phyloP scores from a whole-genome alignment of 768 basidiomycete genomes.

The Rhizopogon vesiculosus region DNA sequence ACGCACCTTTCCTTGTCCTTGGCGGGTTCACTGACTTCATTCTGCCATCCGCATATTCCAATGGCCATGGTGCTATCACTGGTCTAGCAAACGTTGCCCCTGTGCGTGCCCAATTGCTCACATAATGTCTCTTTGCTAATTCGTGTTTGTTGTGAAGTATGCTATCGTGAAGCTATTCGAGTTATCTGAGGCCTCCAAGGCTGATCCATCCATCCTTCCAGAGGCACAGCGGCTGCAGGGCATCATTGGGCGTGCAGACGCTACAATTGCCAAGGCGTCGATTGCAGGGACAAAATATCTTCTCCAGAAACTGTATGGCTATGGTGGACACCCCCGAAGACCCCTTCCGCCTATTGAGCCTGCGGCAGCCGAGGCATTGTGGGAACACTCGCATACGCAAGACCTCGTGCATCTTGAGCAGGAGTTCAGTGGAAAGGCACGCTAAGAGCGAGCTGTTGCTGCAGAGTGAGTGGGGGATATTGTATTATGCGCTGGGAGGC shows the following conservation, averaged over 20 bases:
- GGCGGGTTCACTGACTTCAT: slow-evolving; percentile 87
- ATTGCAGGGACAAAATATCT: slow-evolving; percentile 84
- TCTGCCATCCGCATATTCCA: slow-evolving; percentile 63
- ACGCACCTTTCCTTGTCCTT: slow-evolving; percentile 75
- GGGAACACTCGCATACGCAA: slow-evolving; percentile 68
- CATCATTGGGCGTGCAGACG: slow-evolving; percentile 77
- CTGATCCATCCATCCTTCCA: slow-evolving; percentile 51
- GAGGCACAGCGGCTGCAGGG: slow-evolving; percentile 77
- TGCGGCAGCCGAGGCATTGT: slow-evolving; percentile 53
- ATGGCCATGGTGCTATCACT: slow-evolving; percentile 86
- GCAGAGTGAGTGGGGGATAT: neutral
- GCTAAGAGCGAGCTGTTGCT: neutral
- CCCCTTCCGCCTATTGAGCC: slow-evolving; percentile 67
- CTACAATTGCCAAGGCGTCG: slow-evolving; percentile 68
- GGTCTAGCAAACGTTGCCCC: slow-evolving; percentile 85
- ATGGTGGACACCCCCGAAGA: slow-evolving; percentile 74
- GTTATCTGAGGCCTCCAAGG: slow-evolving; percentile 51
- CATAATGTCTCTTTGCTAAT: neutral
- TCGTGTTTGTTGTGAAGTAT: slow-evolving; percentile 33
- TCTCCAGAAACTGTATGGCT: slow-evolving; percentile 70
- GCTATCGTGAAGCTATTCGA: slow-evolving; percentile 58
- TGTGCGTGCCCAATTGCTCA: slow-evolving; percentile 32
- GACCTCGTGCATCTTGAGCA: slow-evolving; percentile 64
- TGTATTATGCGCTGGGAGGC: neutral
- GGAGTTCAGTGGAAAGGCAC: slow-evolving; percentile 42